Evolutionary conservation across 169 alveolate genomes (phyloP), one percentile per base, ranked within the genome.

Genomic region (Cystoisospora suis): DNA sequence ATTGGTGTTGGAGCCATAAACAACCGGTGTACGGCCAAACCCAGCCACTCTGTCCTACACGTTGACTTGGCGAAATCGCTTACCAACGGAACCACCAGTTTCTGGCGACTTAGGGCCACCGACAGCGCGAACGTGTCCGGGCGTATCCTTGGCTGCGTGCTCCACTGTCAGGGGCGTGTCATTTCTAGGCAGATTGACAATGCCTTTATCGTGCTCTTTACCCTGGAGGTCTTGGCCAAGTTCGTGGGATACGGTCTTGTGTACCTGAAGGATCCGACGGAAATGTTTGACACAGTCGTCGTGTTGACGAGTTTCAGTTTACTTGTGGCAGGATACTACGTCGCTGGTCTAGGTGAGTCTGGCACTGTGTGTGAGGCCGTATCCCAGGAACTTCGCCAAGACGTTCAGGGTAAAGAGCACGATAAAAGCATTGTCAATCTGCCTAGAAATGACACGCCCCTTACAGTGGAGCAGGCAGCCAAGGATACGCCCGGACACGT

Each of bases 371-470:
- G n/a, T n/a, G n/a, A 93, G 75, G 42, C 93, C 94, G 44, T 87
- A 86, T 27, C 95, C 95, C 59, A 94, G 75, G 32, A 88, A 53
- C 75, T 93, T 92, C 32, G 93, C 59, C 0, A 93, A 44, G 32
- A 95, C 93, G 59, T 95, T 96, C 15, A 85, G 29, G 85, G 94
- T 47, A 79, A 95, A 95, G n/a, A 93, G 6, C 47, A 88, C 81
- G 38, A 92, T 46, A 59, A 95, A 89, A 23, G 77, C 86, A 34
- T 79, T 79, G 75, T 95, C 97, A 72, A 91, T 93, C 23, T 86
- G 83, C 56, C 83, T 36, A 5, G 83, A 47, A 9, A 72, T 23
- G 15, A 72, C 59, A 7, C 56, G 47, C 17, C 58, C 83, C 83
- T 72, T n/a, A n/a, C n/a, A n/a, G n/a, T n/a, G n/a, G n/a, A n/a